Evolutionary conservation across 441 rosid species (phyloP), one percentile per base, ranked within the genome.

Genomic region (Populus tomentosa): DNA sequence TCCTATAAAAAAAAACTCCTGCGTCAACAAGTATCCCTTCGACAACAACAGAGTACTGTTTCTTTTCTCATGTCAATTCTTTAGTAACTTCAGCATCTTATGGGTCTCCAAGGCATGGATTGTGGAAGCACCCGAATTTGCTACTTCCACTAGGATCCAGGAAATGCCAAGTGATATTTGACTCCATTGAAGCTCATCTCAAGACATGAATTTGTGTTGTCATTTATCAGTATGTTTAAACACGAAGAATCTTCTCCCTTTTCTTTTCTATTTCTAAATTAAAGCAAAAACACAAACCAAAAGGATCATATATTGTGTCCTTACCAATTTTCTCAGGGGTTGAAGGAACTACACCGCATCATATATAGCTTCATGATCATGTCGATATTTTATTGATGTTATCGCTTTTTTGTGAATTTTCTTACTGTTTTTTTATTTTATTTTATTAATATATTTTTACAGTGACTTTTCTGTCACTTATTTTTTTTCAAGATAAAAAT

Each of bases 61-160:
- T 62, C 64, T 6, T 73, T 70, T 33, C 67, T 14, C 65, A 10
- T 36, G 10, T 53, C 10, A 2, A 8, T 69, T 20, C 65, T 69
- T 63, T 64, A 23, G 13, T 67, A 65, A 18, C 65, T 50, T 63
- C 3, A 76, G n/a, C 23, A 4, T 69, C 70, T 40, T 40, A 13
- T 40, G 46, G 16, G 28, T 21, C 32, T 77, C 69, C 3, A 64
- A 91, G 98, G 80, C 93, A 93, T 70, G 99, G 98, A 81, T 95
- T 97, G 75, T 93, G 99, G 99, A 92, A 93, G 97, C 97, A 95
- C 86, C 92, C 99, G 59, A 95, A 95, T 86, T 88, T 91, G 76
- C 94, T 88, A 23, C 72, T 90, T 75, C 99, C 99, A 3, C 77
- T 89, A 67, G 98, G 91, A 78, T 92, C 94, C 38, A 75, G 84